Base-by-base conservation (phyloP, 1,139 yeast species). In the Hanseniaspora sp. region DNA sequence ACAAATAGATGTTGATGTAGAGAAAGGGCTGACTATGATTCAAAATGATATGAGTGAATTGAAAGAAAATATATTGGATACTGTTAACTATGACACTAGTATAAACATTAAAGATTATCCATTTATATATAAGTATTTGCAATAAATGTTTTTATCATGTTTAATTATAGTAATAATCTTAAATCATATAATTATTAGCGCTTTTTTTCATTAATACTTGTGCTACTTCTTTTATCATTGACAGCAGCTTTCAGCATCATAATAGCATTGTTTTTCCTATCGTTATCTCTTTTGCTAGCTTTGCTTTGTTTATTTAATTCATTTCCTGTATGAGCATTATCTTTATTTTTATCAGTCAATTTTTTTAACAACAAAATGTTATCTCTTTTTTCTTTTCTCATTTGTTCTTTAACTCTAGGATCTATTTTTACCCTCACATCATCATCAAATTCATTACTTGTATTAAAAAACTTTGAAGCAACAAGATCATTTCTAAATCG, bases 391-490 rank as follows among this genome's bases (percentile, higher is more conserved):
- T 46, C 43, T 31, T 33, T 39, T 29, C 39, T 34, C 2, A 51
- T 12, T 33, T 15, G 46, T 17, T 33, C n/a, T 23, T 28, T 46
- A 11, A 43, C 48, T 39, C 28, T 18, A 7, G 34, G 33, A 23
- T 33, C 37, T 4, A 33, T 7, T 12, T 8, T 11, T 13, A 38
- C 3, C 4, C 5, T 29, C 4, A 29, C 43, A 4, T 30, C 15
- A 12, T 29, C 42, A 30, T 28, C 15, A 3, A 23, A 35, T 7
- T 48, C 39, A 12, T 37, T 17, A 4, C 41, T 12, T 7, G 48
- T 38, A 30, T 45, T 45, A 12, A 44, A 46, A 15, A 51, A 51
- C n/a, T 48, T 44, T n/a, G 31, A 17, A n/a, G 47, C 47, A 11
- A 41, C 38, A 6, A 12, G 7, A 11, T 51, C 48, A 23, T 35